Evolutionary conservation across 176 grass and related monocot genomes (phyloP), one percentile per base, ranked within the genome.

Genomic region (Canna indica): DNA sequence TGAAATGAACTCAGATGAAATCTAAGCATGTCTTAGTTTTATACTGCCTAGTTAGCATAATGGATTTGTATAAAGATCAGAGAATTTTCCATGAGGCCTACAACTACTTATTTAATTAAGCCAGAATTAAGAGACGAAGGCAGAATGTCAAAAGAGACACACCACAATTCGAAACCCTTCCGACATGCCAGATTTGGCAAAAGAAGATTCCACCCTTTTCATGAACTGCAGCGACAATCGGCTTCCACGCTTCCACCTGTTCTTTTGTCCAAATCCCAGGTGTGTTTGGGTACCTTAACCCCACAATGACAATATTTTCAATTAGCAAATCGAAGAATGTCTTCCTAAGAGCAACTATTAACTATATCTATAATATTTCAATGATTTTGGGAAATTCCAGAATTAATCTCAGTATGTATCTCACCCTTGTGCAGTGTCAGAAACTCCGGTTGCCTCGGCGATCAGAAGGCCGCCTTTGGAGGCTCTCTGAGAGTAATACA

Each of bases 161-260:
- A 81, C 79, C 68, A 35, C 70, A 59, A 74, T 60, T 86, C 3
- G 85, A 88, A 61, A 83, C 78, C 25, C 86, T 80, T 59, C 88
- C 85, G 26, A 73, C 82, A 2, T 88, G 88, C 79, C 82, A 88
- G 52, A 91, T 80, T 58, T 88, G 85, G 72, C 79, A 85, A 53
- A 91, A 91, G 75, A 91, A 88, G 59, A 80, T 62, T 16, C 82
- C 85, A 52, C 85, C 84, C 69, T 88, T 80, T 1, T 42, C 34
- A 63, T 85, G 88, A 76, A 91, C 81, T 0, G 72, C 81, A 42
- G 84, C 67, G 9, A 88, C 79, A 5, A 88, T 88, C 26, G 88
- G 85, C 52, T 83, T 87, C 88, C 88, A 91, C 70, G 82, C 76
- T 85, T 88, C 88, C 64, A 91, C 78, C 22, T 88, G 88, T 26